phyloP scores from a whole-genome alignment of 78 protist genomes.

The Goniomonas avonlea region DNA sequence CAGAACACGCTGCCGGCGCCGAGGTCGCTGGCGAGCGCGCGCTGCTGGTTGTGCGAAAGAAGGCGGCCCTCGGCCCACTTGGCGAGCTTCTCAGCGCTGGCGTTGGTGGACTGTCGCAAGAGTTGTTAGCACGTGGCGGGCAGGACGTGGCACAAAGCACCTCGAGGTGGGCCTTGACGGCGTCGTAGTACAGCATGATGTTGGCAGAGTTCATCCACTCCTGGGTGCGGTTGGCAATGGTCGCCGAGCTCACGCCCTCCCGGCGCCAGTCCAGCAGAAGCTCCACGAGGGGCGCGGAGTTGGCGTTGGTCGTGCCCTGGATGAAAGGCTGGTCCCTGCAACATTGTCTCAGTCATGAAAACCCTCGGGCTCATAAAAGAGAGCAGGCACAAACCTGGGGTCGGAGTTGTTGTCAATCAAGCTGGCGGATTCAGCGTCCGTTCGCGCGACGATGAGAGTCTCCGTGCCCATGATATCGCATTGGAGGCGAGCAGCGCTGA shows the following conservation, averaged over 20 bases:
- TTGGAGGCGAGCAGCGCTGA: constrained; percentile 76
- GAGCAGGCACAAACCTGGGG: background rate
- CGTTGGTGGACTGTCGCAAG: too few species aligned
- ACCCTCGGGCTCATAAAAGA: background rate
- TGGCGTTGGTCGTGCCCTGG: constrained; percentile 50
- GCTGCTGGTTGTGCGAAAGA: constrained; percentile 16
- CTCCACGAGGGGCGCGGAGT: background rate
- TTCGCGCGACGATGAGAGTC: constrained; percentile 74
- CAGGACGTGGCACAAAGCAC: constrained; percentile 20
- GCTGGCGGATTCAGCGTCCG: constrained; percentile 84
- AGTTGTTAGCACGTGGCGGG: too few species aligned
- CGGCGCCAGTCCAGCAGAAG: constrained; percentile 18
- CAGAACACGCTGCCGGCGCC: constrained; percentile 30
- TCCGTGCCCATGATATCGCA: constrained; percentile 68
- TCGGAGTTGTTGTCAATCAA: constrained; percentile 63
- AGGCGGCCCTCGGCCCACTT: background rate
- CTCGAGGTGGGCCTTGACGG: background rate
- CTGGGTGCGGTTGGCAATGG: background rate
- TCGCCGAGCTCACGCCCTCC: constrained; percentile 1
- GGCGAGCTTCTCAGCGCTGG: background rate
- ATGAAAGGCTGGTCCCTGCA: constrained; percentile 63
- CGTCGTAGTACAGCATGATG: constrained; percentile 12
- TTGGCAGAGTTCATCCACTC: background rate
- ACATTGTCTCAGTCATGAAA: too few species aligned
- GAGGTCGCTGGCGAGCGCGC: constrained; percentile 38